Base-by-base conservation (phyloP, 129 eudicot species). In the Rutidosis leptorrhynchoides region DNA sequence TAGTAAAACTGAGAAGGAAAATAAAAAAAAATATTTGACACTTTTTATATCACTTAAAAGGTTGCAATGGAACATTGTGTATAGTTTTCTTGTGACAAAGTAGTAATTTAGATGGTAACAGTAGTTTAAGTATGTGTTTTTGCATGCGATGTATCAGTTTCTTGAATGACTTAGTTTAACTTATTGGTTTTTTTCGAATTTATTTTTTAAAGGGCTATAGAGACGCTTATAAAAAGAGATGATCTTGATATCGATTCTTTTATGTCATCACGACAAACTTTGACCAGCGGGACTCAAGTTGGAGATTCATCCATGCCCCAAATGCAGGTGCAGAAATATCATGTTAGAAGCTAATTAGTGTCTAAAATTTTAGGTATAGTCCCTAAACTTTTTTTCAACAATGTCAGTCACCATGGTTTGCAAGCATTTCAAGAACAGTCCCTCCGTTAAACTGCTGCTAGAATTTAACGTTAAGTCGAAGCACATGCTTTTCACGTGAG, bases 201-300 rank as follows among this genome's bases (percentile, higher is more conserved):
- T 7, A 15, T 53, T 2, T 56, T 61, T 12, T 81, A 15, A 71
- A 94, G 99, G 99, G 99, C 99, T 30, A 94, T 94, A 97, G 97
- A 94, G 80, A 94, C 99, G 58, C 97, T 94, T 70, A 89, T 94
- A 69, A 84, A 81, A 73, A 86, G 82, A 57, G 93, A 94, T 58
- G 84, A 88, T 70, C 88, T 89, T 55, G 97, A 94, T 77, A 86
- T 94, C 29, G 99, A 89, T 54, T 80, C 88, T 65, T 79, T 94
- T 62, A 89, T 77, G 83, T 75, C 97, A 48, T 84, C 95, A 28
- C 84, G 90, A 0, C 76, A 63, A 79, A 93, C 99, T 26, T 21
- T 65, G 76, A 78, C 90, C 51, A 65, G 86, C 70, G 96, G 87
- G 52, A 61, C 86, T 55, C 99, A 94, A 71, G 67, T 49, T 3